Base-by-base conservation (phyloP, 345 rosid species). In the Eutrema japonicum region DNA sequence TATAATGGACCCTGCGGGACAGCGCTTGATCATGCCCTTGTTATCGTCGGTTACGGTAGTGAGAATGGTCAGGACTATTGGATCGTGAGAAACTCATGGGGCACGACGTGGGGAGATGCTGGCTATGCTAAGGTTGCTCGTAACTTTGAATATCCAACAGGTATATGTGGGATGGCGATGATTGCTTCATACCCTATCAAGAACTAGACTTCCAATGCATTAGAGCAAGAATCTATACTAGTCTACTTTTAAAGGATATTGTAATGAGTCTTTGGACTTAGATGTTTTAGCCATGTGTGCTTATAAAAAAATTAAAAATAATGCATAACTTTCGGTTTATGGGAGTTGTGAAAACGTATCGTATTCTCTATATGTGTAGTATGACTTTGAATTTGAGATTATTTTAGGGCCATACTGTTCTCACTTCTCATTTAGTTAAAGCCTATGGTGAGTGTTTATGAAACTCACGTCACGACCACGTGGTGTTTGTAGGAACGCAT, bases 11-110 rank as follows among this genome's bases (percentile, higher is more conserved):
- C 8, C 43, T 93, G 98, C 70, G 92, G 94, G 52, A 85, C 90
- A 16, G 36, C 70, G 1, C 82, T 89, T 64, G 96, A 93, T 85
- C 98, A 93, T 61, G 97, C 93, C 8, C 86, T 93, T 69, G 47
- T 81, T 27, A 90, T 87, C 0, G 96, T 93, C 2, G 97, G 98
- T 46, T 93, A 93, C 40, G 97, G 97, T 61, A 80, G 82, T 50
- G 97, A 90, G 37, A 81, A 83, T 2, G 96, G 93, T 55, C 64
- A 69, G 38, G 91, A 83, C 71, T 91, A 85, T 80, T 91, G 97
- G 97, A 82, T 87, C 9, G 92, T 86, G 16, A 89, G 33, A 78
- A 93, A 90, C 73, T 93, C 98, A 26, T 90, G 98, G 98, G 98
- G 96, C 3, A 6, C 1, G 2, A 40, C 33, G 40, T 93, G 97